Evolutionary conservation across 176 grass and related monocot genomes (phyloP), one percentile per base, ranked within the genome.

Genomic region (Coix lacrymajobi): DNA sequence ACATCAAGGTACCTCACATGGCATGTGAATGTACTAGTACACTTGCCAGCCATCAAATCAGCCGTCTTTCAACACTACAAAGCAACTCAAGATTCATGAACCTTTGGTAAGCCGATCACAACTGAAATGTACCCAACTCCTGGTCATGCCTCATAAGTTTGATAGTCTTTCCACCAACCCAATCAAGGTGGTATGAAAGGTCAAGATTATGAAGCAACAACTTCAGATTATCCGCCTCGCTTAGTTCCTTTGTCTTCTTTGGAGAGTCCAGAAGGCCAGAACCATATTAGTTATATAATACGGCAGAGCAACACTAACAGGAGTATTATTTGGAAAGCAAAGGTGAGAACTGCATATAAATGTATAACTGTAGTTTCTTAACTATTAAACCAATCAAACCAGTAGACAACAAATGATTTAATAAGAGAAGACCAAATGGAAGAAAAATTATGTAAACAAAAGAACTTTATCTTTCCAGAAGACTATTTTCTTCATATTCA

Each of bases 81-180:
- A 79, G 62, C 26, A 80, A 69, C 63, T 80, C 68, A 54, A 85
- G 17, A 60, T 76, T 51, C 90, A 77, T 76, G 15, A 49, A 73
- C 8, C 20, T 79, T 62, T 57, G 20, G 71, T 20, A 85, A 71
- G 5, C 22, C 72, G 39, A 85, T 90, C 87, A 98, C 87, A 98
- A 80, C 71, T 94, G 92, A 93, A 98, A 98, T 77, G 73, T 90
- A 78, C 92, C 96, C 90, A 98, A 65, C 39, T 88, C 96, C 76
- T 93, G 90, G 34, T 83, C 87, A 76, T 98, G 86, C 62, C 79
- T 92, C 65, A 76, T 90, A 81, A 98, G 89, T 73, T 82, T 89
- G 77, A 98, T 90, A 41, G 85, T 79, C 89, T 84, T 93, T 63
- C 45, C 61, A 34, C 89, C 79, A 72, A 92, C 74, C 96, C 96